Evolutionary conservation across 129 eudicot genomes (phyloP).

Genomic region (Tagetes patula): DNA sequence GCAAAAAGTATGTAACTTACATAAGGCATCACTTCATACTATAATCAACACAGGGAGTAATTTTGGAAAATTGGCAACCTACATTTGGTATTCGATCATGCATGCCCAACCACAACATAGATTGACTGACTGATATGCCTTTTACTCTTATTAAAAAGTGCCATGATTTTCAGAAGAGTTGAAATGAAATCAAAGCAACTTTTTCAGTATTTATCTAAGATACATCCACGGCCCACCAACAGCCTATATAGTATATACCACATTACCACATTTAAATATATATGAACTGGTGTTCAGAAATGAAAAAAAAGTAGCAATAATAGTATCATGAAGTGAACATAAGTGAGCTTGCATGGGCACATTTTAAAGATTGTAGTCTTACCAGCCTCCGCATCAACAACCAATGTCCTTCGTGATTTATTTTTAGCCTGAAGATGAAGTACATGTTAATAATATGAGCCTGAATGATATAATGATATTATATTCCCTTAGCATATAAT

Average conservation of each 20-base stretch:
- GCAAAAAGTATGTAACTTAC: background rate
- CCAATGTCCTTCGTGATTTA: slow-evolving; percentile 51
- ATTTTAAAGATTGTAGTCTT: slow-evolving; percentile 3
- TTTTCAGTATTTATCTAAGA: slow-evolving; percentile 1
- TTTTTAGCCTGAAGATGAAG: slow-evolving; percentile 55
- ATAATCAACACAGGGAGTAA: background rate
- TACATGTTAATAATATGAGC: background rate
- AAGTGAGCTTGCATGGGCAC: background rate
- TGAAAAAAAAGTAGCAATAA: background rate
- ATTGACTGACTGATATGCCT: background rate
- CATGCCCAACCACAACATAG: background rate
- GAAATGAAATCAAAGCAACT: background rate
- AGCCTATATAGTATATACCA: background rate
- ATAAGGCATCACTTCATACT: background rate
- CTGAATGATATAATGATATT: background rate
- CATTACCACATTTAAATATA: background rate
- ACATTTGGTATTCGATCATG: background rate
- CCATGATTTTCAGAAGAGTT: slow-evolving; percentile 3
- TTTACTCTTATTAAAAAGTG: background rate
- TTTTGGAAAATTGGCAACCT: background rate
- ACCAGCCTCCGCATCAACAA: slow-evolving; percentile 75
- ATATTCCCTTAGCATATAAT: slow-evolving; percentile 7
- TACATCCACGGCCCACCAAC: background rate
- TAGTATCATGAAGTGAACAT: background rate
- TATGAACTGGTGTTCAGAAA: background rate